These are phyloP conservation scores for Annulohypoxylon nitens DNA, from an alignment of 495 filamentous ascomycete genomes.

Conservation along the genomic window DNA sequence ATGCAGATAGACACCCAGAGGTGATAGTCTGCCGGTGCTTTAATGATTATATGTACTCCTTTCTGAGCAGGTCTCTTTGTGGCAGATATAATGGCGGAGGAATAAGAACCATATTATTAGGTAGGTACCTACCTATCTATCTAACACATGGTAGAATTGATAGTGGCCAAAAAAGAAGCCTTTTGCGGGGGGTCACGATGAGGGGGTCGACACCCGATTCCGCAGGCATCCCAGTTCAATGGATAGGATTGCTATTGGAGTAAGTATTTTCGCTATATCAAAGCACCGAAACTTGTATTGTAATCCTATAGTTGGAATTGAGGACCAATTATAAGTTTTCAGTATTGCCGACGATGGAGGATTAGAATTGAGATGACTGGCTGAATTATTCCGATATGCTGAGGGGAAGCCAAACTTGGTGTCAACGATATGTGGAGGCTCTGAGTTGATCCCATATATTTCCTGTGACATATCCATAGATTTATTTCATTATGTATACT, in stretches of 20 bases:
- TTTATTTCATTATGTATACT: background rate
- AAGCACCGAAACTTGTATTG: conserved; percentile 23
- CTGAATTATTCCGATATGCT: background rate
- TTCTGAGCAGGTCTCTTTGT: too few species aligned
- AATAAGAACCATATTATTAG: too few species aligned
- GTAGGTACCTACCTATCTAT: too few species aligned
- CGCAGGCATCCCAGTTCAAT: background rate
- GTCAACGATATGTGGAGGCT: background rate
- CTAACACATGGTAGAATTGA: background rate
- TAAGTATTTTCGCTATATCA: conserved; percentile 24
- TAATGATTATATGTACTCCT: too few species aligned
- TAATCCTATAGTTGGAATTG: background rate
- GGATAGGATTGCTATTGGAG: conserved; percentile 10
- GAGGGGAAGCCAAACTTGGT: background rate
- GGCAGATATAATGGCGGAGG: too few species aligned
- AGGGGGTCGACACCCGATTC: background rate
- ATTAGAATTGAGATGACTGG: background rate
- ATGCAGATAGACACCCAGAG: too few species aligned
- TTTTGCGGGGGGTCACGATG: background rate
- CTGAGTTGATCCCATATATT: background rate
- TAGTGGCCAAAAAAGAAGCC: background rate
- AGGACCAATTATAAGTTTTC: conserved; percentile 3
- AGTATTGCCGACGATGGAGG: conserved; percentile 22
- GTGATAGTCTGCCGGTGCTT: too few species aligned
- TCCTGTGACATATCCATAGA: too few species aligned